Conservation (phyloP, 2,329 filamentous ascomycete genomes). For the Alternaria tenuissima region DNA sequence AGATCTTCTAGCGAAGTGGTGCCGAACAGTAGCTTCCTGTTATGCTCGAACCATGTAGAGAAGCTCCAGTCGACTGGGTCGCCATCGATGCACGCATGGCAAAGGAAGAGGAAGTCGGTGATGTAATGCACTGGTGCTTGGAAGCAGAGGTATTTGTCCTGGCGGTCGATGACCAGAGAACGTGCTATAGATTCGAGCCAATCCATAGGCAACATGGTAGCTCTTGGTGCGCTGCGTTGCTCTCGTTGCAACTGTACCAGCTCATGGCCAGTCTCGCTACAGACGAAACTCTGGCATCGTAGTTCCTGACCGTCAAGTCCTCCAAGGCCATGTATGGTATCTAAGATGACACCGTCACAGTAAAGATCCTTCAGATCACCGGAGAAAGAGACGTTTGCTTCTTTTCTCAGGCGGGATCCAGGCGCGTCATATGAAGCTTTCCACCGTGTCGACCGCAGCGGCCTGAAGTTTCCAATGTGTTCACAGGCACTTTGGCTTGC, state of each 20-base stretch:
- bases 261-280: conserved; percentile 25
- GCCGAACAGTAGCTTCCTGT: conserved; percentile 28
- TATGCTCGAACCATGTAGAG: conserved; percentile 38
- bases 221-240: conserved; percentile 16
- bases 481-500: conserved; percentile 42
- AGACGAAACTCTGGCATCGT: conserved; percentile 38
- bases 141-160: conserved; percentile 44
- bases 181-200: conserved; percentile 34
- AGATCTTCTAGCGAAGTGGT: conserved; percentile 25
- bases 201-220: conserved; percentile 23
- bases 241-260: conserved; percentile 17
- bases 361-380: conserved; percentile 32
- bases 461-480: conserved; percentile 43
- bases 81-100: conserved; percentile 29
- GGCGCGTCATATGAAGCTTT: conserved; percentile 39
- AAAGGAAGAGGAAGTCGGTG: conserved; percentile 38
- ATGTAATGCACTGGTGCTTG: conserved; percentile 35
- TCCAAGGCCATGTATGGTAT: conserved; percentile 34
- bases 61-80: conserved; percentile 38
- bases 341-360: conserved; percentile 38
- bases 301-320: conserved; percentile 37
- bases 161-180: conserved; percentile 39
- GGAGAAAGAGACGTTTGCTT: conserved; percentile 32
- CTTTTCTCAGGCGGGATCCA: conserved; percentile 24
- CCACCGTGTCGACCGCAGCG: conserved; percentile 30